phyloP scores from a whole-genome alignment of 352 stramenopile genomes.

The Ophiocytium majus region DNA sequence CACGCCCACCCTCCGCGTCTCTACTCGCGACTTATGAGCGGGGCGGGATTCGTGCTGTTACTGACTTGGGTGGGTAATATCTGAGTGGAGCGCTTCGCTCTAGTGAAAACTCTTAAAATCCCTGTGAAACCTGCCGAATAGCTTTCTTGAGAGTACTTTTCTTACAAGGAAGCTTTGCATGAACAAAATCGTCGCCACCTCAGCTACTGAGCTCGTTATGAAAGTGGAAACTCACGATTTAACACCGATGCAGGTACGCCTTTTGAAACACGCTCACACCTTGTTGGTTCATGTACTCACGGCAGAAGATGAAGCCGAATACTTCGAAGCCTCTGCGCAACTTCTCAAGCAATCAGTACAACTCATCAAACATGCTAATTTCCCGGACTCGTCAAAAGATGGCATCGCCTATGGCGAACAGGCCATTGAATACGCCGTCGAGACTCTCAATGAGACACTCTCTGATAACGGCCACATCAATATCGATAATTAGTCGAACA shows the following conservation, averaged over 20 bases:
- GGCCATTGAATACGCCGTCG: not conserved
- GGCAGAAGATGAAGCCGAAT: not conserved
- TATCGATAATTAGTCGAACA: not conserved
- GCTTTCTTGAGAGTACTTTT: not conserved
- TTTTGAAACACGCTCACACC: not conserved
- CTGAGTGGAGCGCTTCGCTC: not conserved
- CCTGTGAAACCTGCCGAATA: not conserved
- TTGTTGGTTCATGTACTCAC: not conserved
- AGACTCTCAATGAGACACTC: conserved; percentile 11
- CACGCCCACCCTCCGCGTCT: too few species aligned
- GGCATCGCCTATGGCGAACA: not conserved
- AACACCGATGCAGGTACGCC: not conserved
- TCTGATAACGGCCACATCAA: not conserved
- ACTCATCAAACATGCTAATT: not conserved
- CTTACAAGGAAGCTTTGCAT: not conserved
- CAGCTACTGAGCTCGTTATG: not conserved
- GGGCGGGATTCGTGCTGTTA: too few species aligned
- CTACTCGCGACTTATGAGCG: too few species aligned
- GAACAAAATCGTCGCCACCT: not conserved
- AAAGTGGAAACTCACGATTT: not conserved
- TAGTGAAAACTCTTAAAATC: not conserved
- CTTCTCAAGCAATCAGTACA: not conserved
- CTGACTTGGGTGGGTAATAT: too few species aligned
- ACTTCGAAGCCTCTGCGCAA: not conserved
- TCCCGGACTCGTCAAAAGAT: not conserved